Evolutionary conservation across 768 basidiomycete genomes (phyloP), one percentile per base, ranked within the genome.

Genomic region (Hebeloma cylindrosporum): DNA sequence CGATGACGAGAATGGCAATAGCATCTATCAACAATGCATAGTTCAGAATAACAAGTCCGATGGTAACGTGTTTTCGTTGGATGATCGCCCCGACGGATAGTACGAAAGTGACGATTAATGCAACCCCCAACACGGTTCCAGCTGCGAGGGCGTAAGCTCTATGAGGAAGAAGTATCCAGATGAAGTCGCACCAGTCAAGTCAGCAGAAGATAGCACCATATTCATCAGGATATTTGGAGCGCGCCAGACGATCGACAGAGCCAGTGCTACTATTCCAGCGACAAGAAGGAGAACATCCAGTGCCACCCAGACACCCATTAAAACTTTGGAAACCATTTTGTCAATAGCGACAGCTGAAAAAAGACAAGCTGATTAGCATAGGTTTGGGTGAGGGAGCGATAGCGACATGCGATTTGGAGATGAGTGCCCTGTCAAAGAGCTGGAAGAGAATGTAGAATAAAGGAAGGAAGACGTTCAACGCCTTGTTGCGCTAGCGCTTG

Each of bases 1-100:
- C 91, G 20, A 89, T 66, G 40, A 82, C 56, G 37, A 85, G 64
- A 30, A 85, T 75, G 18, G 74, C 72, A 32, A 86, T 53, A 6
- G 75, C 75, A 56, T 93, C 83, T 29, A 73, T 44, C 26, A 93
- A 63, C 40, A 93, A 80, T 20, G 73, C 56, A 71, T 84, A 90
- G 66, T 92, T 93, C 55, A 92, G 79, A 28, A 86, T 61, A 50
- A 85, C 78, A 28, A 95, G 79, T 32, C 86, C 82, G 26, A 72
- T 62, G 32, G 77, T 88, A 52, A 83, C 74, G 60, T 85, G 80
- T 51, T 82, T 84, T 22, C 77, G 76, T 54, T 87, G 83, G 23
- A 85, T 64, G 55, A 92, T 72, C 30, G 87, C 88, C 14, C 71
- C 71, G 30, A 94, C 61, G 26, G 93, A 88, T 46, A 90, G 59